Evolutionary conservation across 2,329 filamentous ascomycete species (phyloP).

Genomic region (Chrysoporthe puriensis): DNA sequence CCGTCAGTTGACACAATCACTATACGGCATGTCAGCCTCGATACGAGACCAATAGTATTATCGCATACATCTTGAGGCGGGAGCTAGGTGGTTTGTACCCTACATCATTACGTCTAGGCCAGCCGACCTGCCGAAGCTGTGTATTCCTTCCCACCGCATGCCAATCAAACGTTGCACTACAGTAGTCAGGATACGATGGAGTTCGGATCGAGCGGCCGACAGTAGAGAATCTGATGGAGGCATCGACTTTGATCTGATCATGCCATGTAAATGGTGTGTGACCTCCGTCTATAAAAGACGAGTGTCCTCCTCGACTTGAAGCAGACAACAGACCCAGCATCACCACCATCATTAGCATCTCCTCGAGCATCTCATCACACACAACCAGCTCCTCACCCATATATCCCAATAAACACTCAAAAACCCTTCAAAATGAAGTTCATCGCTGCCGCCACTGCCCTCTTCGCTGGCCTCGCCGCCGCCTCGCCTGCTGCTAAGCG

Average conservation of each 20-base stretch:
- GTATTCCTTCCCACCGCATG: conserved; percentile 10
- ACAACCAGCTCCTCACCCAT: not conserved
- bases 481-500: conserved; percentile 25
- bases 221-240: conserved; percentile 2
- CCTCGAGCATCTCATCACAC: not conserved
- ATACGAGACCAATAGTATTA: not conserved
- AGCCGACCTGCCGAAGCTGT: conserved; percentile 16
- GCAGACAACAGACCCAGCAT: not conserved
- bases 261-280: not conserved
- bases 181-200: conserved; percentile 12
- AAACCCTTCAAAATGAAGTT: conserved; percentile 25
- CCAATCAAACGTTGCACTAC: conserved; percentile 24
- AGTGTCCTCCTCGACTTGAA: not conserved
- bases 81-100: not conserved
- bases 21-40: not conserved
- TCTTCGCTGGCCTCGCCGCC: conserved; percentile 29
- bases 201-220: conserved; percentile 21
- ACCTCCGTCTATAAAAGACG: conserved; percentile 16
- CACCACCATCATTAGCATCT: conserved; percentile 18
- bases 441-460: conserved; percentile 22
- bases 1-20: not conserved
- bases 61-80: not conserved
- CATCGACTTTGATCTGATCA: not conserved
- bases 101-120: conserved; percentile 9
- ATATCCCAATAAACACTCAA: not conserved